Conservation (phyloP, 495 filamentous ascomycete genomes). For the Aspergillus coremiiformis region DNA sequence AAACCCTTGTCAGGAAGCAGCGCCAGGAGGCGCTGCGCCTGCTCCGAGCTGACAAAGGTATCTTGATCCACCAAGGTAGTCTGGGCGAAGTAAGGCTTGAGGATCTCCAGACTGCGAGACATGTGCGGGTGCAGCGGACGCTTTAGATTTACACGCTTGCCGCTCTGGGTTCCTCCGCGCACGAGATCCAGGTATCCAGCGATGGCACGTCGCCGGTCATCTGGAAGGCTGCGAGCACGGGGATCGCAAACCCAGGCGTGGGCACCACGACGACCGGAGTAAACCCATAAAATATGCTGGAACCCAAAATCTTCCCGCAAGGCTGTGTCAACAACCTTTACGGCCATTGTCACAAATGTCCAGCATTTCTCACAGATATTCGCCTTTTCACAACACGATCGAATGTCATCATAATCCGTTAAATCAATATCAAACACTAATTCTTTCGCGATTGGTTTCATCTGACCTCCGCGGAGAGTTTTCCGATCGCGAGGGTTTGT, state of each 20-base stretch:
- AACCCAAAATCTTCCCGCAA: conserved; percentile 93
- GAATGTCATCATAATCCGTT: conserved; percentile 95
- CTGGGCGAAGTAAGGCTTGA: conserved; percentile 68
- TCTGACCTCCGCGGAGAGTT: conserved; percentile 50
- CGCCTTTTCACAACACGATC: conserved; percentile 88
- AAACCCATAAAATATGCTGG: conserved; percentile 95
- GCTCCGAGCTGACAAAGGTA: conserved; percentile 63
- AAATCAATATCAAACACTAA: conserved; percentile 98
- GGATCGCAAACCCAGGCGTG: conserved; percentile 99
- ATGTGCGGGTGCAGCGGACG: conserved; percentile 89
- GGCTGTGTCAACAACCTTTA: conserved; percentile 83
- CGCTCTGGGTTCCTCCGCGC: conserved; percentile 70
- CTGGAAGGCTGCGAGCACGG: conserved; percentile 72
- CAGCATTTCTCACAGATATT: conserved; percentile 93
- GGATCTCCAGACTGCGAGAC: conserved; percentile 72
- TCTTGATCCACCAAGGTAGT: conserved; percentile 81
- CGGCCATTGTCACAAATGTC: conserved; percentile 94
- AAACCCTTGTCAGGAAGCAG: conserved; percentile 72
- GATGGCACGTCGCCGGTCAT: conserved; percentile 72
- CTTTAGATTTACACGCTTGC: conserved; percentile 80
- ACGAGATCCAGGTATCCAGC: conserved; percentile 84
- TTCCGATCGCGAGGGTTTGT: conserved; percentile 94
- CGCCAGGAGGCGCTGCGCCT: conserved; percentile 64
- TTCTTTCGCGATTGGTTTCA: conserved; percentile 83
- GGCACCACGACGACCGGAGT: conserved; percentile 89